phyloP scores from a whole-genome alignment of 805 yeast genomes.

The Metschnikowia chrysomelidarum region DNA sequence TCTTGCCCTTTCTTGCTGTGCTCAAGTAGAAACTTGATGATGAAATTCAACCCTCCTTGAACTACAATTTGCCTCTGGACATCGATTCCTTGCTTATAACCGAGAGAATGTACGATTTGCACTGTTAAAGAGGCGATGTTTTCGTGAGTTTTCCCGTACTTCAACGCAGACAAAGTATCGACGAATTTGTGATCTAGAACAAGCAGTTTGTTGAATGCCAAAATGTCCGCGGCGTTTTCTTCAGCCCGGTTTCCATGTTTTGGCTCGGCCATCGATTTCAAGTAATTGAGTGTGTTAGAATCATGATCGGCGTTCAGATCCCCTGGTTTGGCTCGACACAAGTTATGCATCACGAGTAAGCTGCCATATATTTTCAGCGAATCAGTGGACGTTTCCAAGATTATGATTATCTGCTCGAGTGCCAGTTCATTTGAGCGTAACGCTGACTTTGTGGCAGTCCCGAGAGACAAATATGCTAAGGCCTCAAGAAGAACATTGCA shows the following conservation, averaged over 20 bases:
- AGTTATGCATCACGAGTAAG: slow-evolving; percentile 39
- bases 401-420: slow-evolving; percentile 11
- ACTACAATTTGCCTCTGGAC: slow-evolving; percentile 38
- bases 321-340: slow-evolving; percentile 32
- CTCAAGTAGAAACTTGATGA: slow-evolving; percentile 38
- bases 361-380: slow-evolving; percentile 38
- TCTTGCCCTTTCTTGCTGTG: slow-evolving; percentile 26
- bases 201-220: slow-evolving; percentile 31
- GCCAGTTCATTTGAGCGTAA: slow-evolving; percentile 15
- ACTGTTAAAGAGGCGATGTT: slow-evolving; percentile 16
- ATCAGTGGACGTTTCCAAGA: slow-evolving; percentile 14
- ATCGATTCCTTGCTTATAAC: slow-evolving; percentile 24
- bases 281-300: slow-evolving; percentile 31
- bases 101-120: slow-evolving; percentile 33
- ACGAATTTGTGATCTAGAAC: slow-evolving; percentile 24
- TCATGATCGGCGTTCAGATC: slow-evolving; percentile 24
- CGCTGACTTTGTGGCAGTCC: slow-evolving; percentile 8
- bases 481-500: slow-evolving; percentile 12
- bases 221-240: slow-evolving; percentile 26
- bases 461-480: slow-evolving; percentile 17
- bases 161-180: slow-evolving; percentile 9
- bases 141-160: slow-evolving; percentile 1
- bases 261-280: slow-evolving; percentile 31
- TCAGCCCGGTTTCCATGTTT: slow-evolving; percentile 16
- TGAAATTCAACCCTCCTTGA: slow-evolving; percentile 44